These are phyloP conservation scores for Pseudogymnoascus sp. DNA, from an alignment of 2,329 filamentous ascomycete species.

Conservation along the genomic window DNA sequence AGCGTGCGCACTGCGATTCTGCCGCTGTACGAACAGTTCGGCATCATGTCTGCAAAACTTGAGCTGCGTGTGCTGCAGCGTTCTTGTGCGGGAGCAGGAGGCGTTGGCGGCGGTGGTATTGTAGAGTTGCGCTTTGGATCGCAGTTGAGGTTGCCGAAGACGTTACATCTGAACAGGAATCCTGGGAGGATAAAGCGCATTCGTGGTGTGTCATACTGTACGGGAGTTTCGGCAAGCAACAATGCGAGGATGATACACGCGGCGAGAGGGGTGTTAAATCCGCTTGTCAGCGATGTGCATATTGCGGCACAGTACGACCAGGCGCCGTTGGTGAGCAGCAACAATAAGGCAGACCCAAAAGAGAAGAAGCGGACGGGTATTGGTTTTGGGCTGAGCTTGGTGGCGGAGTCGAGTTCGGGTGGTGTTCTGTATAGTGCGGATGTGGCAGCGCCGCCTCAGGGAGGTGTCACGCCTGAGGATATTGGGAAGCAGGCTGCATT, in stretches of 20 bases:
- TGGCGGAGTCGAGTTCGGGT: constrained; percentile 79
- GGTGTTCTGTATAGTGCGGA: constrained; percentile 86
- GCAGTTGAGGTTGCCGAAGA: constrained; percentile 89
- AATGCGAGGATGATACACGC: constrained; percentile 93
- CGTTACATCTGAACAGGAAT: constrained; percentile 74
- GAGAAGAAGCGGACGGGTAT: constrained; percentile 66
- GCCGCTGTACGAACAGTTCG: constrained; percentile 83
- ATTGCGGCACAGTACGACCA: constrained; percentile 74
- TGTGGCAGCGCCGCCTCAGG: constrained; percentile 63
- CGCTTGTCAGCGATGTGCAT: constrained; percentile 80
- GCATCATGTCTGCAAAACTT: constrained; percentile 70
- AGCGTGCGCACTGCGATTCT: constrained; percentile 88
- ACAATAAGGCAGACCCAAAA: constrained; percentile 47
- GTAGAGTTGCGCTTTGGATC: constrained; percentile 93
- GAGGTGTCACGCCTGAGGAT: constrained; percentile 81
- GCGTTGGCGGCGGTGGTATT: constrained; percentile 75
- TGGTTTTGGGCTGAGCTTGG: constrained; percentile 82
- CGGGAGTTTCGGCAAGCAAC: constrained; percentile 84
- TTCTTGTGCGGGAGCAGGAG: constrained; percentile 68
- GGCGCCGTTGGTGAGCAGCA: constrained; percentile 48
- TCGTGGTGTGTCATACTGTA: constrained; percentile 86
- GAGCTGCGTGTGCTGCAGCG: constrained; percentile 76
- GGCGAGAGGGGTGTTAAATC: constrained; percentile 79
- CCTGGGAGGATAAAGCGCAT: constrained; percentile 82
- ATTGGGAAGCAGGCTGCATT: constrained; percentile 82